Evolutionary conservation across 345 rosid species (phyloP).

Genomic region (Durio zibethinus): DNA sequence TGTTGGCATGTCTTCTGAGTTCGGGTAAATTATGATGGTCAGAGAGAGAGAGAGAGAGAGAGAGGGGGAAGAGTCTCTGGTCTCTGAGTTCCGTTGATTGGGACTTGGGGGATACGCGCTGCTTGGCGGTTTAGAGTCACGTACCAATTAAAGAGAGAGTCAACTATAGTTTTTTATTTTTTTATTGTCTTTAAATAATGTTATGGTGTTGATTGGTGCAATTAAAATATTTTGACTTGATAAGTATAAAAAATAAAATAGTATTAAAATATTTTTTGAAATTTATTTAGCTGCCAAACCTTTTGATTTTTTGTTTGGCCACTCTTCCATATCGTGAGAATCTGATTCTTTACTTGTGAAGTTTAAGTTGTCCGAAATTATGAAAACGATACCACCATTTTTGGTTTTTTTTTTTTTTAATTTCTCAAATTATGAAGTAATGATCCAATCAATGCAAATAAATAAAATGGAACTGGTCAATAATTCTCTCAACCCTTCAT

Average conservation of each 20-base stretch:
- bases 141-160: constrained; percentile 5
- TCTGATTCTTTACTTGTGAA: too few species aligned
- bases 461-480: too few species aligned
- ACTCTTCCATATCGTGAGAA: too few species aligned
- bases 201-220: background rate
- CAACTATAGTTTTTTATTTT: background rate
- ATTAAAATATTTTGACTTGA: background rate
- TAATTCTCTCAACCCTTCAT: too few species aligned
- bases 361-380: too few species aligned
- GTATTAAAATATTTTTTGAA: too few species aligned
- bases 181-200: background rate
- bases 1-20: constrained; percentile 11
- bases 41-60: background rate
- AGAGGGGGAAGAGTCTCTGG: background rate
- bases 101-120: constrained; percentile 11
- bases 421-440: too few species aligned
- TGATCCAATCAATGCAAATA: too few species aligned
- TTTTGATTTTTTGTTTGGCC: too few species aligned
- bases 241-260: background rate
- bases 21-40: constrained; percentile 15
- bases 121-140: background rate
- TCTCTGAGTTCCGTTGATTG: background rate
- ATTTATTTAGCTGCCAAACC: background rate
- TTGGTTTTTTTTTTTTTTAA: too few species aligned
- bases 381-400: too few species aligned